These are phyloP conservation scores for Wickerhamomyces chambardii DNA, from an alignment of 805 yeast species.

Conservation along the genomic window DNA sequence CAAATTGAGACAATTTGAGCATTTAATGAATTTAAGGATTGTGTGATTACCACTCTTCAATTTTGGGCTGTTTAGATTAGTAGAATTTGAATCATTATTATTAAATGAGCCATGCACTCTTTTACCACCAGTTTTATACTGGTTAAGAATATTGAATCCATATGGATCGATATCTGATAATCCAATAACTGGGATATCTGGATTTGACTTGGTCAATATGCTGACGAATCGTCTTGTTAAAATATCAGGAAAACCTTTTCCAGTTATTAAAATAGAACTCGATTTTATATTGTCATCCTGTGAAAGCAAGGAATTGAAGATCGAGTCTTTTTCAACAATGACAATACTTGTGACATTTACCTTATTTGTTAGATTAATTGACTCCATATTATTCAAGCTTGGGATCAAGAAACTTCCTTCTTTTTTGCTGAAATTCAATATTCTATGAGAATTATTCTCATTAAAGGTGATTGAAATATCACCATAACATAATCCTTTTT, in stretches of 20 bases:
- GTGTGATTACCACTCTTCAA: conserved; percentile 10
- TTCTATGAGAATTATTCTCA: not conserved
- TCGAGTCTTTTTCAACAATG: conserved; percentile 4
- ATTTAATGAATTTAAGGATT: conserved; percentile 10
- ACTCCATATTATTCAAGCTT: conserved; percentile 17
- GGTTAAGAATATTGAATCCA: conserved; percentile 49
- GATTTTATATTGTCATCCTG: conserved; percentile 5
- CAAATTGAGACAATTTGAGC: conserved; percentile 10
- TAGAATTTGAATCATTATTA: conserved; percentile 3
- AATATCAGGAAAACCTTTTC: conserved; percentile 64
- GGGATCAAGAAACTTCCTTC: conserved; percentile 27
- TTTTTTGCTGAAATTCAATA: conserved; percentile 1
- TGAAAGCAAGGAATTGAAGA: conserved; percentile 3
- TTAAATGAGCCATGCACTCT: not conserved
- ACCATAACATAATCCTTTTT: conserved; percentile 50
- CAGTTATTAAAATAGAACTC: conserved; percentile 36
- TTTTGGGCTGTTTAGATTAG: conserved; percentile 2
- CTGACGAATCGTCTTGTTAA: conserved; percentile 38
- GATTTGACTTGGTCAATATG: conserved; percentile 14
- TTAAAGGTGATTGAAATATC: conserved; percentile 10
- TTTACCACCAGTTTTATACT: conserved; percentile 24
- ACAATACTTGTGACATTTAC: conserved; percentile 27
- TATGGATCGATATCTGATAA: conserved; percentile 60
- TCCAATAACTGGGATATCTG: conserved; percentile 28
- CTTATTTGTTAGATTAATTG: conserved; percentile 1